Evolutionary conservation across 768 basidiomycete species (phyloP), one percentile per base, ranked within the genome.

Genomic region (Mycena maculata): DNA sequence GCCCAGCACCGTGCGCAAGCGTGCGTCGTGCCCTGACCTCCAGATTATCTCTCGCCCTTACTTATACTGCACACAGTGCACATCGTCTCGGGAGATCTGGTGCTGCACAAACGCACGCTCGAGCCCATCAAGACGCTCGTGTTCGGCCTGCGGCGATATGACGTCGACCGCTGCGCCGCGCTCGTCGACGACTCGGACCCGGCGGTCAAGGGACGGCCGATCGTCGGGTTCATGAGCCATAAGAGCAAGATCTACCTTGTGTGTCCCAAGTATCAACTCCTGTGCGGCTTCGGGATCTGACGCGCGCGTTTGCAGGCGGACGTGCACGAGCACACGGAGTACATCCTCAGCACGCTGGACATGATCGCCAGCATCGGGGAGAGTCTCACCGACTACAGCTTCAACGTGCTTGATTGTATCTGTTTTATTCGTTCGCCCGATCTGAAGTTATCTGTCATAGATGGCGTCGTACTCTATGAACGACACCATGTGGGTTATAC

Each of bases 311-410:
- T 36, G 33, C 33, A 90, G 88, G 87, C 89, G 28, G 91, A 92
- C 74, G 90, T 92, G 7, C 82, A 83, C 62, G 91, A 92, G 72
- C 90, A 92, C 74, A 87, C 91, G 77, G 90, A 92, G 63, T 90
- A 88, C 71, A 86, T 88, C 15, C 76, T 92, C 52, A 79, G 83
- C 10, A 89, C 85, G 67, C 73, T 92, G 58, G 91, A 92, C 67
- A 89, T 90, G 85, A 91, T 91, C 69, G 81, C 86, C 10, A 86
- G 82, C 10, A 85, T 90, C 49, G 82, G 87, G 20, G 89, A 91
- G 75, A 91, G 90, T 69, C 72, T 91, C 63, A 89, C 91, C 65
- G 84, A 88, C 62, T 92, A 88, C 75, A 87, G 89, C 6, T 92
- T 92, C 81, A 92, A 92, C 75, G 89, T 90, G 64, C 49, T 76